Evolutionary conservation across 495 filamentous ascomycete genomes (phyloP).

Genomic region (Penicillium psychrofluorescens): DNA sequence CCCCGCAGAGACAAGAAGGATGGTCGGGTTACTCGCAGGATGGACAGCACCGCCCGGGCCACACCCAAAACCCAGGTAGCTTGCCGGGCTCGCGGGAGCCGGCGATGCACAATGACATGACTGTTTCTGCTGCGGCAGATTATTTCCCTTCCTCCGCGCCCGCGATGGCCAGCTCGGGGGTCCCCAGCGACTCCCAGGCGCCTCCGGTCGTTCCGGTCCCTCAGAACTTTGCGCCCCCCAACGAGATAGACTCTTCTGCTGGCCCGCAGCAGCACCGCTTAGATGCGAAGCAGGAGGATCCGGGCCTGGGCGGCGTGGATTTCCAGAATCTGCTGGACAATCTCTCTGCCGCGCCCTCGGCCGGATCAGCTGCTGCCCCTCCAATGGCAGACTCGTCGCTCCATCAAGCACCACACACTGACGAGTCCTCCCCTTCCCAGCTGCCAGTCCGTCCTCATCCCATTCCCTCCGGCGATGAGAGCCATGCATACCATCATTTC

Average conservation of each 20-base stretch:
- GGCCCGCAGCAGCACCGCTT: conserved; percentile 18
- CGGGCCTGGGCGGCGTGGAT: conserved; percentile 29
- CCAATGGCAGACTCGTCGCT: conserved; percentile 22
- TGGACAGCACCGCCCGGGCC: conserved; percentile 12
- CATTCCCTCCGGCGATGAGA: conserved; percentile 39
- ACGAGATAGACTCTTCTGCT: conserved; percentile 25
- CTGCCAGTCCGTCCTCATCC: conserved; percentile 43
- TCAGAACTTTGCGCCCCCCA: conserved; percentile 28
- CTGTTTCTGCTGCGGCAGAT: conserved; percentile 8
- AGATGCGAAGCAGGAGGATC: conserved; percentile 16
- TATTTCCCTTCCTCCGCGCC: conserved; percentile 28
- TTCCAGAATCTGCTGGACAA: conserved; percentile 47
- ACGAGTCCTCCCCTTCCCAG: conserved; percentile 31
- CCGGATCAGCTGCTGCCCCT: conserved; percentile 24
- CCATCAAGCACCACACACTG: conserved; percentile 24
- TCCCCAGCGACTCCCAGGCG: conserved; percentile 33
- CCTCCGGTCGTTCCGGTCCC: conserved; percentile 46
- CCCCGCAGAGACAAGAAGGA: conserved; percentile 12
- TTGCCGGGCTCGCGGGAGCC: conserved; percentile 14
- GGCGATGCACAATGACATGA: conserved; percentile 12
- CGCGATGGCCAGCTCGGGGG: conserved; percentile 1
- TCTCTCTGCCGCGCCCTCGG: conserved; percentile 31
- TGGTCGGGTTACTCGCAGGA: conserved; percentile 7
- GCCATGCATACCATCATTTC: conserved; percentile 45
- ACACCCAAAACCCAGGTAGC: conserved; percentile 15